Evolutionary conservation across 495 filamentous ascomycete species (phyloP).

Genomic region (Lasiosphaeria ovina): DNA sequence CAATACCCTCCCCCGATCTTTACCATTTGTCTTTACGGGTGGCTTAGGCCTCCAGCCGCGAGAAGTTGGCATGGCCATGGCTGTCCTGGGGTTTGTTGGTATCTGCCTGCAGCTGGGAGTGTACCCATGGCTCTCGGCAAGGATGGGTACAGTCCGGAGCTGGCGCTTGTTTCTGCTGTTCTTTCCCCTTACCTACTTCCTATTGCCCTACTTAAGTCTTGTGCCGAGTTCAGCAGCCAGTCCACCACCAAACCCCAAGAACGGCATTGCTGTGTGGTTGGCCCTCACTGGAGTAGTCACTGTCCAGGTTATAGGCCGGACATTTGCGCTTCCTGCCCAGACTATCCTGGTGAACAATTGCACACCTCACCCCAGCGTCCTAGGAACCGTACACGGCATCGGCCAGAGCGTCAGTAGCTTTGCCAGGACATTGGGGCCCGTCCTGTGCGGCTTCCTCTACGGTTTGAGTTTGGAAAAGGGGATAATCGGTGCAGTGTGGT

Average conservation of each 20-base stretch:
- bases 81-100: constrained; percentile 73
- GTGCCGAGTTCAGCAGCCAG: constrained; percentile 57
- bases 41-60: constrained; percentile 74
- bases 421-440: constrained; percentile 72
- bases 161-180: constrained; percentile 67
- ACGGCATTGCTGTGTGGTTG: constrained; percentile 64
- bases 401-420: constrained; percentile 70
- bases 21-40: constrained; percentile 75
- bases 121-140: constrained; percentile 66
- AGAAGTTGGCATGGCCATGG: constrained; percentile 73
- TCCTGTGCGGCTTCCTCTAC: constrained; percentile 68
- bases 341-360: constrained; percentile 83
- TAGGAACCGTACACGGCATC: constrained; percentile 80
- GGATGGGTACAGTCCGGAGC: constrained; percentile 64
- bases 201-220: constrained; percentile 70
- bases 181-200: constrained; percentile 71
- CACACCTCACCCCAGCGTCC: constrained; percentile 74
- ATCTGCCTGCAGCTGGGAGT: constrained; percentile 74
- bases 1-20: constrained; percentile 38
- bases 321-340: constrained; percentile 74
- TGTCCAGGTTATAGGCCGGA: constrained; percentile 74
- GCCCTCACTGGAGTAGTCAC: constrained; percentile 66
- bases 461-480: constrained; percentile 68
- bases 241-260: constrained; percentile 59
- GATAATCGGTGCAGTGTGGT: constrained; percentile 75